Evolutionary conservation across 208 protist species (phyloP), one percentile per base, ranked within the genome.

Genomic region (Trypanosoma brucei): DNA sequence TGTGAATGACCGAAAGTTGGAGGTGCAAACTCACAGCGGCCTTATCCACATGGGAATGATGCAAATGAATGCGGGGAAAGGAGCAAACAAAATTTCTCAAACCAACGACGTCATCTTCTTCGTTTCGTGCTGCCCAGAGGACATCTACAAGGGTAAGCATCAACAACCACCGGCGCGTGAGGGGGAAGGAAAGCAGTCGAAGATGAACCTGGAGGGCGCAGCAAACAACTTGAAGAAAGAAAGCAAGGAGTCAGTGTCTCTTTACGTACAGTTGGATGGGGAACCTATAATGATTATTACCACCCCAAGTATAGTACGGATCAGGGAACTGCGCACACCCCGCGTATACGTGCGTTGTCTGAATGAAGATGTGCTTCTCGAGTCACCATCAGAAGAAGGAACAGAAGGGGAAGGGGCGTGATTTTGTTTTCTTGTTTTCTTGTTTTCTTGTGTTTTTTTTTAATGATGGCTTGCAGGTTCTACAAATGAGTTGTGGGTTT

Each of bases 1-100:
- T 54, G 77, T 94, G 46, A 92, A 94, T 72, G 88, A 94, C 62
- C 74, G 71, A 44, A 62, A 60, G 37, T 83, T 94, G 34, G 88
- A 94, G 62, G 53, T 94, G 55, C 88, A 94, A 69, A 62, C 83
- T 30, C 76, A 92, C 74, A 81, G 84, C 39, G 88, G 88, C 31
- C 31, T 88, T 14, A 31, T 83, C n/a, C 68, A 91, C 61, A 91
- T 88, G 69, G 75, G 67, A 39, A 52, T 71, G 22, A 63, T 94
- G 33, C 65, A 77, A n/a, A 34, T 83, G 22, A 76, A 78, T n/a
- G 55, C 90, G 1, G 53, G 60, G 39, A 73, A 42, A 38, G 73
- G 75, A n/a, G 63, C 79, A 13, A 66, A 50, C 0, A 90, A 88
- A 62, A 59, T 94, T 33, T 66, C 78, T 51, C 88, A 94, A 66